phyloP scores from a whole-genome alignment of 371 early-diverging fungal species.

The Mortierella sp. region DNA sequence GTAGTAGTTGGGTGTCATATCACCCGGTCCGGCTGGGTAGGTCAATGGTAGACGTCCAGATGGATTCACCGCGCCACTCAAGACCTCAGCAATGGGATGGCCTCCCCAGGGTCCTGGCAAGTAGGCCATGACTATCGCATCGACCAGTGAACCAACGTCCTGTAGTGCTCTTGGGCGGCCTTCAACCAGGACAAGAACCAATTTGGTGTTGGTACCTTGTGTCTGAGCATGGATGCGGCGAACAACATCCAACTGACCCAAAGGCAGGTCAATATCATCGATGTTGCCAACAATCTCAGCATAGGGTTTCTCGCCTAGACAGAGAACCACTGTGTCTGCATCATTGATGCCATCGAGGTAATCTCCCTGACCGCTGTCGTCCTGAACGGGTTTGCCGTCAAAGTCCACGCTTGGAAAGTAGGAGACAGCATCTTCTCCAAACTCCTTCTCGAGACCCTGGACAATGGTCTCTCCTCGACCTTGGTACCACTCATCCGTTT shows the following conservation, averaged over 20 bases:
- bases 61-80: conserved; percentile 61
- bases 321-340: conserved; percentile 59
- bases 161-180: conserved; percentile 69
- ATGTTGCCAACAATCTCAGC: conserved; percentile 68
- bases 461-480: conserved; percentile 58
- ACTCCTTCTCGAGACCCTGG: conserved; percentile 54
- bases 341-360: conserved; percentile 51
- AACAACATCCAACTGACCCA: conserved; percentile 59
- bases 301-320: conserved; percentile 63
- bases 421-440: not conserved
- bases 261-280: conserved; percentile 58
- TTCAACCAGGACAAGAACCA: conserved; percentile 64
- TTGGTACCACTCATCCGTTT: conserved; percentile 61
- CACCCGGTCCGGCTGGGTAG: conserved; percentile 63
- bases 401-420: conserved; percentile 53
- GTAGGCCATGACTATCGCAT: conserved; percentile 63
- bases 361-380: conserved; percentile 39
- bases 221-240: conserved; percentile 19
- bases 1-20: conserved; percentile 48
- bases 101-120: conserved; percentile 74
- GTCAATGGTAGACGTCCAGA: conserved; percentile 62
- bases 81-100: conserved; percentile 60
- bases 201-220: conserved; percentile 45
- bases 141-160: conserved; percentile 54
- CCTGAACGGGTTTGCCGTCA: conserved; percentile 49